Conservation (phyloP, 352 stramenopile species). For the Pythium coloratum region DNA sequence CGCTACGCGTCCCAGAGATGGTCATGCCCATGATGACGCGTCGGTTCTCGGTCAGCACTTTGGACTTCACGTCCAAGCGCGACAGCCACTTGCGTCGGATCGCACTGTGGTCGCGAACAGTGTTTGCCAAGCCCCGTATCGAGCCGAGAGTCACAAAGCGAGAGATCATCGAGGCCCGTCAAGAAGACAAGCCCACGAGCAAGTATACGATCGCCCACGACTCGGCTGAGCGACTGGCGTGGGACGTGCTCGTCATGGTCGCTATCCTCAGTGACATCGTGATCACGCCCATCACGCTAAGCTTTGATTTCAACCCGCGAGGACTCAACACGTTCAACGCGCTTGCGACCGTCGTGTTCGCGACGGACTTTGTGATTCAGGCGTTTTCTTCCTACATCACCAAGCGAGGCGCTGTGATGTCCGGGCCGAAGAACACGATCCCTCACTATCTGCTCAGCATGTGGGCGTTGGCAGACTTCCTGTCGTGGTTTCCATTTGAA, state of each 20-base stretch:
- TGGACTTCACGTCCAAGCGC: constrained; percentile 19
- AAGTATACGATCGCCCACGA: constrained; percentile 54
- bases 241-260: constrained; percentile 54
- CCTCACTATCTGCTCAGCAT: constrained; percentile 53
- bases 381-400: constrained; percentile 57
- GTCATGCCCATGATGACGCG: constrained; percentile 38
- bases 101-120: constrained; percentile 3
- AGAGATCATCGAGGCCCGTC: constrained; percentile 38
- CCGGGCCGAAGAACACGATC: constrained; percentile 37
- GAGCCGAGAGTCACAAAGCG: constrained; percentile 28
- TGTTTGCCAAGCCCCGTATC: constrained; percentile 13
- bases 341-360: constrained; percentile 46
- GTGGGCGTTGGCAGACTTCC: constrained; percentile 59
- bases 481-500: constrained; percentile 75
- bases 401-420: constrained; percentile 51
- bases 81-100: constrained; percentile 3
- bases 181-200: constrained; percentile 34
- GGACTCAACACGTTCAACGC: constrained; percentile 37
- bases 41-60: constrained; percentile 38
- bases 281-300: constrained; percentile 50
- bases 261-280: constrained; percentile 60
- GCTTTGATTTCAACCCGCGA: constrained; percentile 37
- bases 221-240: constrained; percentile 36
- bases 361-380: constrained; percentile 57
- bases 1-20: constrained; percentile 8